Evolutionary conservation across 768 basidiomycete species (phyloP).

Genomic region (Tylopilus subfusipes): DNA sequence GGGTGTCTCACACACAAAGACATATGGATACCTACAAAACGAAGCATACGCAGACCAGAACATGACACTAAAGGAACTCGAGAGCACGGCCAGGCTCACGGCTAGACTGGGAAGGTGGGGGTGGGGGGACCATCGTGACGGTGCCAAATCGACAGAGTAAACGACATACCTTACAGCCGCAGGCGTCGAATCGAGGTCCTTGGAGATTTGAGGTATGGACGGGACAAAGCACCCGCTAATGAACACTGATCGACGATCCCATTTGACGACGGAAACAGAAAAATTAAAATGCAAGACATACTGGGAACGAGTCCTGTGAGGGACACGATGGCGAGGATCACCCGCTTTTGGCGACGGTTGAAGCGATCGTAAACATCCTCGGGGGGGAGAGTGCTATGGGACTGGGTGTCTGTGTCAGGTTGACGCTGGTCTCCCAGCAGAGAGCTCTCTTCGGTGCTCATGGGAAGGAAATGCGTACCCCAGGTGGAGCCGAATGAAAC

Average conservation of each 20-base stretch:
- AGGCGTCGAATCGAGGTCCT: conserved; percentile 56
- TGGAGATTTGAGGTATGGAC: conserved; percentile 68
- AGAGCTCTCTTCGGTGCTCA: conserved; percentile 30
- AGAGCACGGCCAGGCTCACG: conserved; percentile 48
- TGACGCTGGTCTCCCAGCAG: conserved; percentile 16
- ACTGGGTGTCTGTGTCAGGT: neutral
- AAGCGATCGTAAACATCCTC: conserved; percentile 57
- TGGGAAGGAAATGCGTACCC: conserved; percentile 1
- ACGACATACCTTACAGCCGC: conserved; percentile 50
- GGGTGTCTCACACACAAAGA: neutral
- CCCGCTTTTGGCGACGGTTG: conserved; percentile 44
- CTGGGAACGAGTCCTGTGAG: conserved; percentile 61
- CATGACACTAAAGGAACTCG: conserved; percentile 44
- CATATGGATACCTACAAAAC: conserved; percentile 40
- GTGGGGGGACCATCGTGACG: neutral
- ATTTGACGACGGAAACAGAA: neutral
- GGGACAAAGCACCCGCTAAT: conserved; percentile 69
- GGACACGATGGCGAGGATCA: conserved; percentile 56
- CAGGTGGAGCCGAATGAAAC: neutral
- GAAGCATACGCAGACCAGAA: conserved; percentile 51
- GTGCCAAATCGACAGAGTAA: neutral
- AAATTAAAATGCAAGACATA: conserved; percentile 29
- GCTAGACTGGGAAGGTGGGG: conserved; percentile 46
- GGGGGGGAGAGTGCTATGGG: neutral
- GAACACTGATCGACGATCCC: conserved; percentile 47